Evolutionary conservation across 139 green algal species (phyloP).

Genomic region (Chlamydomonas incerta): DNA sequence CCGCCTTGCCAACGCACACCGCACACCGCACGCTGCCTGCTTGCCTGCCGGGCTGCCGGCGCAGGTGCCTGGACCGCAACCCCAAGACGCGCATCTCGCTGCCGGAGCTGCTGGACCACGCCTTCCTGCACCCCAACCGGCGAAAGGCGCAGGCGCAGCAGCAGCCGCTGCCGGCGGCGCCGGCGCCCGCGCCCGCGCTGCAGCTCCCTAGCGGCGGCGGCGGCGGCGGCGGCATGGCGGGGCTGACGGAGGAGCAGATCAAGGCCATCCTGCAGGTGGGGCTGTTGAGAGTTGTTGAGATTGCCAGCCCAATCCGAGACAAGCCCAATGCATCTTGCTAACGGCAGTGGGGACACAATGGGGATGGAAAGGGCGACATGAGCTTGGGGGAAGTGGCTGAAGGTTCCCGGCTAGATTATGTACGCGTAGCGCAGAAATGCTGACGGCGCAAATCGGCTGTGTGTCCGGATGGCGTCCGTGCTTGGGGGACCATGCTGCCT

Average conservation of each 20-base stretch:
- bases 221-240: conserved; percentile 10
- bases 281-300: too few relatives aligned
- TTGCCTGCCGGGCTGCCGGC: background rate
- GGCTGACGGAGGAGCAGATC: conserved; percentile 75
- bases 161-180: conserved; percentile 14
- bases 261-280: conserved; percentile 77
- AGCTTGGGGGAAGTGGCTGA: too few relatives aligned
- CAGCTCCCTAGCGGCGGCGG: background rate
- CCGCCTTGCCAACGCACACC: too few relatives aligned
- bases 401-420: background rate
- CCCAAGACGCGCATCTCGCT: conserved; percentile 79
- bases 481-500: too few relatives aligned
- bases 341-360: too few relatives aligned
- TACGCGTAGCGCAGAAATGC: too few relatives aligned
- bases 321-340: too few relatives aligned
- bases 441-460: too few relatives aligned
- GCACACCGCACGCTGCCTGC: too few relatives aligned
- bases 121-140: conserved; percentile 84
- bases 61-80: conserved; percentile 90
- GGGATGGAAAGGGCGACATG: too few relatives aligned
- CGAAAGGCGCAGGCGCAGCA: background rate
- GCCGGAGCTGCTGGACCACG: conserved; percentile 88
- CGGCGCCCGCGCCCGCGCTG: background rate
- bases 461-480: too few relatives aligned
- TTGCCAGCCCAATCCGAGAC: too few relatives aligned